Evolutionary conservation across 176 grass and related monocot genomes (phyloP).

Genomic region (Eleusine indica): DNA sequence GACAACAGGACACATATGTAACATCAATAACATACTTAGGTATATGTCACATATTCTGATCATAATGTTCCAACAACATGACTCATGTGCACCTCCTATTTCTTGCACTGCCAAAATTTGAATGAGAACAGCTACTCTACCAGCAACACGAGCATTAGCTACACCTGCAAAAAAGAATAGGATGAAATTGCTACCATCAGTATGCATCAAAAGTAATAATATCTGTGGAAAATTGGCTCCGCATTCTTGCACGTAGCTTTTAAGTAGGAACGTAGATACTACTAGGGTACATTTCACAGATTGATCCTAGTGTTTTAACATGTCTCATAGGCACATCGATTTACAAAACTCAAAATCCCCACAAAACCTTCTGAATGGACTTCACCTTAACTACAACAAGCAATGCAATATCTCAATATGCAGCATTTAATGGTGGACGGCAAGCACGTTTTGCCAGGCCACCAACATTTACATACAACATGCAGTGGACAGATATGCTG

Average conservation of each 20-base stretch:
- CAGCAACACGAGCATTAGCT: too few relatives aligned
- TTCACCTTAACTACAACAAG: slow-evolving; percentile 32
- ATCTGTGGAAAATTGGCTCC: neutral
- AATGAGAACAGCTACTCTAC: too few relatives aligned
- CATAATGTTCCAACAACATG: too few relatives aligned
- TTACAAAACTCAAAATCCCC: neutral
- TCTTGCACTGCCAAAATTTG: too few relatives aligned
- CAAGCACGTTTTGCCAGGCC: neutral
- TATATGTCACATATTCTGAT: too few relatives aligned
- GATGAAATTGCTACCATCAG: too few relatives aligned
- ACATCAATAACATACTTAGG: neutral
- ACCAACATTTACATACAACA: too few relatives aligned
- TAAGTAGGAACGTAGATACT: too few relatives aligned
- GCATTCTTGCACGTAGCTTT: too few relatives aligned
- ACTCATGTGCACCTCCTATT: too few relatives aligned
- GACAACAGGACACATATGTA: neutral
- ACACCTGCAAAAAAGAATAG: too few relatives aligned
- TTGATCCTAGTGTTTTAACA: slow-evolving; percentile 12
- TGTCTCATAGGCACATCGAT: slow-evolving; percentile 7
- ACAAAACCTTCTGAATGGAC: slow-evolving; percentile 20
- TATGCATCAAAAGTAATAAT: neutral
- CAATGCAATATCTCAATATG: slow-evolving; percentile 11
- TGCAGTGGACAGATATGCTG: neutral
- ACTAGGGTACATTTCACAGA: neutral
- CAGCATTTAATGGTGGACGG: neutral